phyloP scores from a whole-genome alignment of 2,329 filamentous ascomycete species.

The Endoconidiophora laricicola region DNA sequence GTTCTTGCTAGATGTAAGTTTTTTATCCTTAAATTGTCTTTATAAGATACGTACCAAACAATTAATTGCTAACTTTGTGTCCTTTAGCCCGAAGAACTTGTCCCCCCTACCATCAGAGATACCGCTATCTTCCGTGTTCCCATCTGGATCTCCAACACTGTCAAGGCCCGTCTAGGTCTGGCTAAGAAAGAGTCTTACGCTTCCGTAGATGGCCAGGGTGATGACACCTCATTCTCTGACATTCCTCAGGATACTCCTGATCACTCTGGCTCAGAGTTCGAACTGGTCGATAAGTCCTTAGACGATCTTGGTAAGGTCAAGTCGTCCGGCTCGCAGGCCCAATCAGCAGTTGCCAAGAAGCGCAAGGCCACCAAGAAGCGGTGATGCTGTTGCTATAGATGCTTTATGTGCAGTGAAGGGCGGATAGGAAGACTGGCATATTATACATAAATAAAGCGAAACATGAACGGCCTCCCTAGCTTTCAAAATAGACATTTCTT shows the following conservation, averaged over 20 bases:
- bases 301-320: conserved; percentile 28
- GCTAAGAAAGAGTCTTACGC: conserved; percentile 7
- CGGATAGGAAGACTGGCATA: too few relatives aligned
- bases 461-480: too few relatives aligned
- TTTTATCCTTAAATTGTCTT: neutral
- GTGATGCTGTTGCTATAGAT: conserved; percentile 17
- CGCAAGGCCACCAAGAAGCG: conserved; percentile 35
- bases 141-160: conserved; percentile 42
- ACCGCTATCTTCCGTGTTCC: conserved; percentile 73
- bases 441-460: too few relatives aligned
- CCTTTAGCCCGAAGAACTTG: conserved; percentile 58
- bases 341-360: conserved; percentile 30
- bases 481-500: too few relatives aligned
- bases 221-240: conserved; percentile 25
- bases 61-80: conserved; percentile 15
- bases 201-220: conserved; percentile 19
- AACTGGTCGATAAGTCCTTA: conserved; percentile 39
- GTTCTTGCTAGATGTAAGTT: conserved; percentile 71
- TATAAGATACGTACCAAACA: neutral
- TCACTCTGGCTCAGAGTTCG: conserved; percentile 43
- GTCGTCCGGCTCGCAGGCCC: conserved; percentile 29
- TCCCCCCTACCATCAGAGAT: conserved; percentile 58
- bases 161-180: conserved; percentile 32
- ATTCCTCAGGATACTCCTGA: conserved; percentile 33
- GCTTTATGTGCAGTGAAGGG: too few relatives aligned